phyloP scores from a whole-genome alignment of 2,329 filamentous ascomycete species.

The Helicocarpus griseus region DNA sequence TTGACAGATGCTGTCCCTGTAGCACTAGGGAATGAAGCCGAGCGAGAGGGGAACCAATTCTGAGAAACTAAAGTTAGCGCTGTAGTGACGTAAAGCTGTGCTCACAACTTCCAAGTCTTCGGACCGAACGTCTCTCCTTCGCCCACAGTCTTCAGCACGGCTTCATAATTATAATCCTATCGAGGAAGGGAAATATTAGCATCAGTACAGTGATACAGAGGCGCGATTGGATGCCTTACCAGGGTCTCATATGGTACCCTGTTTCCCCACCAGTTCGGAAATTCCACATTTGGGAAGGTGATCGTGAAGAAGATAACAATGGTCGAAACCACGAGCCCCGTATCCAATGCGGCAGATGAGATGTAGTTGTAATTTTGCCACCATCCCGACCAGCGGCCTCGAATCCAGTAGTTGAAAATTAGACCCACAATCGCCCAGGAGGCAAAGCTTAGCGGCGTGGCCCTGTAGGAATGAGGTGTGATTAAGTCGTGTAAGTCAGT shows the following conservation, averaged over 20 bases:
- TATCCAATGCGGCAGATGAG: constrained; percentile 28
- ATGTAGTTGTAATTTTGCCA: constrained; percentile 34
- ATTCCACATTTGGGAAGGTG: constrained; percentile 44
- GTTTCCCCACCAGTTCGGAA: constrained; percentile 53
- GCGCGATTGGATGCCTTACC: constrained; percentile 9
- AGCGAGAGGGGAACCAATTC: too few species aligned
- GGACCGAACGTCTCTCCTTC: constrained; percentile 8
- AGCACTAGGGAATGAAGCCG: too few species aligned
- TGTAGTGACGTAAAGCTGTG: too few species aligned
- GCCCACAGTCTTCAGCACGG: constrained; percentile 4
- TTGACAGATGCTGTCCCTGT: too few species aligned
- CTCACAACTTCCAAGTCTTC: background rate
- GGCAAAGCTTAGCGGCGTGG: constrained; percentile 56
- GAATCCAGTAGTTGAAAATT: constrained; percentile 30
- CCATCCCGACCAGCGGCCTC: constrained; percentile 24
- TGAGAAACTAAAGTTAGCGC: too few species aligned
- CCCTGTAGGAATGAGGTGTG: constrained; percentile 20
- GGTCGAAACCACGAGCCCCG: constrained; percentile 53
- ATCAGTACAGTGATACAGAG: background rate
- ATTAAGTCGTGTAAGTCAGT: constrained; percentile 32
- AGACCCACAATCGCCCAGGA: constrained; percentile 51
- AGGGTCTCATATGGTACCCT: constrained; percentile 18
- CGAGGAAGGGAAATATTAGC: background rate
- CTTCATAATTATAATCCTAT: constrained; percentile 8
- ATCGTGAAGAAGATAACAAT: constrained; percentile 59